phyloP scores from a whole-genome alignment of 2,329 filamentous ascomycete genomes.

The Epichloe typhina region DNA sequence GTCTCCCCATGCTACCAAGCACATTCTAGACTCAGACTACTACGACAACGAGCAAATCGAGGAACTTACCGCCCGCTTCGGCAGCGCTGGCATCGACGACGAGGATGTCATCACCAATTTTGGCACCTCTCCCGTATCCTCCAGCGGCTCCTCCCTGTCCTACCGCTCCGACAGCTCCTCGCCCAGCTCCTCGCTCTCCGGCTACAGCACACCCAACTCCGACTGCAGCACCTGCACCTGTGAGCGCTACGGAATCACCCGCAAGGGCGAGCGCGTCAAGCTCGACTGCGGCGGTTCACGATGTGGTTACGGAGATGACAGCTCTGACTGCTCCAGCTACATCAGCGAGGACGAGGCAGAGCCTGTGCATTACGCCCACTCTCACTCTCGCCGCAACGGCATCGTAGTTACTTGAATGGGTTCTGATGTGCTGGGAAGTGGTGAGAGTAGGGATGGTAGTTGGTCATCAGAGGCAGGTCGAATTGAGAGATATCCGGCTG shows the following conservation, averaged over 20 bases:
- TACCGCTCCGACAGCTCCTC: constrained; percentile 63
- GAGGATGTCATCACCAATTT: constrained; percentile 44
- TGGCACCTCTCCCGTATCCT: constrained; percentile 47
- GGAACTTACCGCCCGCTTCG: constrained; percentile 66
- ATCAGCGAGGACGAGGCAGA: constrained; percentile 46
- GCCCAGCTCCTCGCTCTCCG: constrained; percentile 59
- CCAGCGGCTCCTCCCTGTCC: constrained; percentile 56
- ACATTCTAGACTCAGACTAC: constrained; percentile 76
- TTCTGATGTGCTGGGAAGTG: background rate
- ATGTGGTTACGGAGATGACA: constrained; percentile 69
- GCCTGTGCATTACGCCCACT: constrained; percentile 23
- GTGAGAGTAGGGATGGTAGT: background rate
- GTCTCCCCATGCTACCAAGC: constrained; percentile 73
- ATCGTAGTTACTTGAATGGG: constrained; percentile 39
- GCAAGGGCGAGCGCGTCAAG: constrained; percentile 84
- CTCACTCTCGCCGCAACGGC: constrained; percentile 49
- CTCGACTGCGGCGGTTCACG: constrained; percentile 85
- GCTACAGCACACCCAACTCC: constrained; percentile 67
- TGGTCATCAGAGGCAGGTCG: constrained; percentile 7
- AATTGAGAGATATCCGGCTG: constrained; percentile 19
- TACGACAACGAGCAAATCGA: constrained; percentile 59
- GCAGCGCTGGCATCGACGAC: constrained; percentile 42
- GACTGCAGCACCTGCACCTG: constrained; percentile 76
- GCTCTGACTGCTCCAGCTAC: constrained; percentile 56
- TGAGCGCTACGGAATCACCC: constrained; percentile 93